Conservation (phyloP, 208 protist genomes). For the Acanthamoeba rhysodes region DNA sequence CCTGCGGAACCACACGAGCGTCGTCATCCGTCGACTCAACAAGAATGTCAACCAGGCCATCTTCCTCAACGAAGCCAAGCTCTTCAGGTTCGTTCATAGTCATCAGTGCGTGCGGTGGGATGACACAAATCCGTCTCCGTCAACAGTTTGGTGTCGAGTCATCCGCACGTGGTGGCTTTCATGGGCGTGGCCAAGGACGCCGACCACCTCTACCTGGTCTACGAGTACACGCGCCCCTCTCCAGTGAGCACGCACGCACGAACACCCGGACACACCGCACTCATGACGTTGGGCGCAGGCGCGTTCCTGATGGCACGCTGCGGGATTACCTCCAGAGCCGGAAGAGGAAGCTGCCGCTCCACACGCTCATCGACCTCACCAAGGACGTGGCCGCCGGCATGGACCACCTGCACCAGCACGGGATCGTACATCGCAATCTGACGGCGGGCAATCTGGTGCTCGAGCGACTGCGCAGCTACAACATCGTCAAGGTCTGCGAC, state of each 20-base stretch:
- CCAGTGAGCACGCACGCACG: neutral
- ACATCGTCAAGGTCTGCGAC: constrained; percentile 42
- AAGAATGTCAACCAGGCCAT: neutral
- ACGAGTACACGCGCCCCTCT: neutral
- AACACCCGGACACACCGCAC: neutral
- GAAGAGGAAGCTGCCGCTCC: neutral
- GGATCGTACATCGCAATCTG: constrained; percentile 13
- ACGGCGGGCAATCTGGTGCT: neutral
- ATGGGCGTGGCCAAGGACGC: neutral
- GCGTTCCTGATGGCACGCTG: constrained; percentile 27
- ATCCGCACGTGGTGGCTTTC: constrained; percentile 18
- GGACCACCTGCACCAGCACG: constrained; percentile 22
- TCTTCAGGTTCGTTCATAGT: neutral
- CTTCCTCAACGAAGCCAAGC: constrained; percentile 8
- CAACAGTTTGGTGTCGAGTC: constrained; percentile 1
- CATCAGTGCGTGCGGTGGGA: neutral
- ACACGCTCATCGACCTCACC: neutral
- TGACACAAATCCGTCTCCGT: neutral
- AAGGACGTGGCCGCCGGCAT: constrained; percentile 11
- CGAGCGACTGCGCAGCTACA: neutral
- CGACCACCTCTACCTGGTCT: constrained; percentile 32
- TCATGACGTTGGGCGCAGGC: neutral
- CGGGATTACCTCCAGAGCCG: constrained; percentile 5
- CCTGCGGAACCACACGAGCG: constrained; percentile 21
- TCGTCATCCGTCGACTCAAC: constrained; percentile 34